Evolutionary conservation across 805 yeast species (phyloP).

Genomic region (Sugiyamaella lignohabitans): DNA sequence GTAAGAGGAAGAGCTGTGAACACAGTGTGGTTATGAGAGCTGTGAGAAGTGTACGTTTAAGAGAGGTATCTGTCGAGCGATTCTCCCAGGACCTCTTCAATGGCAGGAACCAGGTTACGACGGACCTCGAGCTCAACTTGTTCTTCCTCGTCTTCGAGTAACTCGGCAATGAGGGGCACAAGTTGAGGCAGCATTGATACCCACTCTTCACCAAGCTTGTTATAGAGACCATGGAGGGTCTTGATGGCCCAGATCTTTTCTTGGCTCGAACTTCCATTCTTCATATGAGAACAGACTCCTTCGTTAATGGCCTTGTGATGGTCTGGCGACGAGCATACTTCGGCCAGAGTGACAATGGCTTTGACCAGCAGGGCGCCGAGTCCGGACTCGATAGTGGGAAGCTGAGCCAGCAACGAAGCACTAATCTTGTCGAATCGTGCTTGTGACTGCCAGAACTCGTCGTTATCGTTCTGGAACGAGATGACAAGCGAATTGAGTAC

Average conservation of each 20-base stretch:
- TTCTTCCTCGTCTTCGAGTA: constrained; percentile 93
- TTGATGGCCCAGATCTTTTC: constrained; percentile 78
- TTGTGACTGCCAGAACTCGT: constrained; percentile 90
- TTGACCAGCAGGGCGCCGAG: constrained; percentile 79
- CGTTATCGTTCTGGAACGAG: constrained; percentile 83
- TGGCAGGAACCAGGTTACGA: constrained; percentile 80
- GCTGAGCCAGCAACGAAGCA: constrained; percentile 57
- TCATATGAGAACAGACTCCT: constrained; percentile 57
- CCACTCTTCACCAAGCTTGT: constrained; percentile 94
- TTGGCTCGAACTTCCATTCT: constrained; percentile 42
- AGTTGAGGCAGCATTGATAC: constrained; percentile 82
- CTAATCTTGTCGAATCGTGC: constrained; percentile 74
- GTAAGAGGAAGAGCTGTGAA: too few species aligned
- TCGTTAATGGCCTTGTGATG: constrained; percentile 68
- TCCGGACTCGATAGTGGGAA: constrained; percentile 58
- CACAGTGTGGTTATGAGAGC: too few species aligned
- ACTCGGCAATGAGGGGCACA: constrained; percentile 92
- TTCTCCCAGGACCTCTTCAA: constrained; percentile 90
- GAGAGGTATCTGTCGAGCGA: constrained; percentile 59
- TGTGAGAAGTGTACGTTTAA: too few species aligned
- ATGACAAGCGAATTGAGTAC: constrained; percentile 65
- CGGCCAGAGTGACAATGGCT: constrained; percentile 70
- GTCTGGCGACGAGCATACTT: constrained; percentile 50
- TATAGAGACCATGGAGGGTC: constrained; percentile 73
- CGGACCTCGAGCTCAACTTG: constrained; percentile 87